Evolutionary conservation across 129 eudicot species (phyloP).

Genomic region (Flaveria bidentis): DNA sequence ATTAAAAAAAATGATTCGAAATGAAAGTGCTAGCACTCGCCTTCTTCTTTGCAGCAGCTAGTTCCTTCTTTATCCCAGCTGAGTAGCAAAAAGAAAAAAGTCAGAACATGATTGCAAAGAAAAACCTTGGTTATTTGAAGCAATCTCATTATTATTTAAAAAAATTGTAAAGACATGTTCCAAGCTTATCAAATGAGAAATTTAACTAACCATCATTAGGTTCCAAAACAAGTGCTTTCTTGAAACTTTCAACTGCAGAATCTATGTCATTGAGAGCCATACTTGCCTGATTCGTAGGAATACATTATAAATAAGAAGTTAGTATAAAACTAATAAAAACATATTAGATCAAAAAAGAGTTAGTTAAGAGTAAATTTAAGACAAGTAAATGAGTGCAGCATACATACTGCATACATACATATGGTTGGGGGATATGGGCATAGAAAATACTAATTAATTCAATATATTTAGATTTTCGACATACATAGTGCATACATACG

Average conservation of each 20-base stretch:
- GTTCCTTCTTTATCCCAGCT: slow-evolving; percentile 84
- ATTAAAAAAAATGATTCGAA: background rate
- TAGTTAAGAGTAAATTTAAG: background rate
- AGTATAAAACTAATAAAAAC: background rate
- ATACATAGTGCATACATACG: background rate
- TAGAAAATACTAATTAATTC: too few relatives aligned
- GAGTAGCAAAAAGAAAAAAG: slow-evolving; percentile 18
- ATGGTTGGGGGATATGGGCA: background rate
- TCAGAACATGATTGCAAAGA: slow-evolving; percentile 9
- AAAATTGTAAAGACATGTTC: background rate
- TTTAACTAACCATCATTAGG: slow-evolving; percentile 73
- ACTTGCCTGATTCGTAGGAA: slow-evolving; percentile 49
- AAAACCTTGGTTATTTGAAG: background rate
- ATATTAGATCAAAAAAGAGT: background rate
- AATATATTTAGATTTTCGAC: background rate
- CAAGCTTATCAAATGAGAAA: slow-evolving; percentile 18
- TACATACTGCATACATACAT: too few relatives aligned
- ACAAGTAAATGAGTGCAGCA: slow-evolving; percentile 1
- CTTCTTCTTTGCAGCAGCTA: slow-evolving; percentile 80
- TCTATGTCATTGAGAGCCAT: slow-evolving; percentile 84
- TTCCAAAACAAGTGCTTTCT: slow-evolving; percentile 74
- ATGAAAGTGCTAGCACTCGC: slow-evolving; percentile 30
- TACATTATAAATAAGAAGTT: background rate
- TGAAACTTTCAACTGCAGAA: slow-evolving; percentile 78
- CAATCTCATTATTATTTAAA: background rate